Percentiles rank a stretch among this genome's conserved stretches.
These are phyloP conservation scores for Pythium aristosporum DNA, from an alignment of 352 stramenopile genomes.

Conservation along the genomic window DNA sequence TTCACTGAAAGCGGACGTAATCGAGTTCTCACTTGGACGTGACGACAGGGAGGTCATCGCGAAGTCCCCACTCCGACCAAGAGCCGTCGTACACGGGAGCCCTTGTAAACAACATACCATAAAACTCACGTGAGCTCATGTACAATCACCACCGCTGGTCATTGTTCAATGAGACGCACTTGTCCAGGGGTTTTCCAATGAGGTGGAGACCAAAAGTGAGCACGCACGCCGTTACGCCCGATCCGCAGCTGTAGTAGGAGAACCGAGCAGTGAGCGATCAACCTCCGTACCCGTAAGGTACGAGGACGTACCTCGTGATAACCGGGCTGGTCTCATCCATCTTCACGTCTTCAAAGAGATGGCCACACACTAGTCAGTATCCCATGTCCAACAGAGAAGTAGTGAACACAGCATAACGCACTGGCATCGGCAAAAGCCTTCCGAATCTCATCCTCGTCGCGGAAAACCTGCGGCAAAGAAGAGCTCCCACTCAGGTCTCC, in stretches of 20 bases:
- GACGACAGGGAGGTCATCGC: conserved; percentile 56
- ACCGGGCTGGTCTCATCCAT: conserved; percentile 56
- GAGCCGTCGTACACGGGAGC: conserved; percentile 88
- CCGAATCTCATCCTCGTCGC: conserved; percentile 72
- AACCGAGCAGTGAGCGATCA: neutral
- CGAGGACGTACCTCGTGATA: conserved; percentile 59
- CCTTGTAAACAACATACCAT: conserved; percentile 24
- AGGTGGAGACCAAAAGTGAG: conserved; percentile 70
- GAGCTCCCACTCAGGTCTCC: neutral
- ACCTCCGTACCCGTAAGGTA: neutral
- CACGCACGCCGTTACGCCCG: conserved; percentile 63
- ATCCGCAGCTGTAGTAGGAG: conserved; percentile 53
- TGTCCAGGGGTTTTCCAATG: conserved; percentile 61
- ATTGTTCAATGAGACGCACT: conserved; percentile 36
- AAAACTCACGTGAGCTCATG: neutral
- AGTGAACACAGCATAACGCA: conserved; percentile 21
- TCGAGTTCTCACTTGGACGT: conserved; percentile 21
- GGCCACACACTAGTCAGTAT: neutral
- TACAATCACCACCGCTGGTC: neutral
- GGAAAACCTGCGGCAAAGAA: conserved; percentile 50
- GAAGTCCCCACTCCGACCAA: conserved; percentile 85
- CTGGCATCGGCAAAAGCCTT: conserved; percentile 72
- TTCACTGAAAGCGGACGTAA: neutral
- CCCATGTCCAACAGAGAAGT: neutral
- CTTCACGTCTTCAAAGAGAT: conserved; percentile 39